phyloP scores from a whole-genome alignment of 2,329 filamentous ascomycete genomes.

The Aspergillus pseudoviridinutans region DNA sequence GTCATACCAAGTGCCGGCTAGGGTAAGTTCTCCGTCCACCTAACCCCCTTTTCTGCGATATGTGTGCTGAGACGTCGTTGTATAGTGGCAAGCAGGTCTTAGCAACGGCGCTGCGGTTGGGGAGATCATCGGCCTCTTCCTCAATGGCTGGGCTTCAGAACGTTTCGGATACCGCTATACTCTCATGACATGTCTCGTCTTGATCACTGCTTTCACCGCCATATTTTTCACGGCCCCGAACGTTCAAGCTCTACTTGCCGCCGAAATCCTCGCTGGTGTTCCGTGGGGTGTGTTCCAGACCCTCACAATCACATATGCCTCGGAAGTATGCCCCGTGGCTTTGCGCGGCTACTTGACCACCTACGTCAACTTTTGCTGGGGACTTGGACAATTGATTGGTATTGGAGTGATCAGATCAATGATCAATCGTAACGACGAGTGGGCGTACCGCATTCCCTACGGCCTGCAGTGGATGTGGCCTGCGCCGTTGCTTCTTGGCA shows the following conservation, averaged over 20 bases:
- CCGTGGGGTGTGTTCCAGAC: constrained; percentile 53
- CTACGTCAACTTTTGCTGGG: constrained; percentile 47
- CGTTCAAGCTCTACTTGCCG: constrained; percentile 46
- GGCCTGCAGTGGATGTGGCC: constrained; percentile 54
- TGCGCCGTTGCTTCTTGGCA: constrained; percentile 45
- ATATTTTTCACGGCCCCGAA: constrained; percentile 51
- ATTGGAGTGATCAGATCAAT: constrained; percentile 49
- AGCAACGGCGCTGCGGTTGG: constrained; percentile 43
- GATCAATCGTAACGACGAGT: constrained; percentile 44
- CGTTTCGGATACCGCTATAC: constrained; percentile 51
- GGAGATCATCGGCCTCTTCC: constrained; percentile 50
- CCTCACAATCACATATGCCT: constrained; percentile 45
- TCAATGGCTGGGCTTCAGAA: constrained; percentile 50
- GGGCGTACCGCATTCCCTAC: constrained; percentile 52
- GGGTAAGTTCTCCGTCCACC: constrained; percentile 23
- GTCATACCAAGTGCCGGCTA: constrained; percentile 37
- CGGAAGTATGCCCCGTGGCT: constrained; percentile 46
- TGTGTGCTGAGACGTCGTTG: constrained; percentile 12
- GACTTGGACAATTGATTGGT: constrained; percentile 49
- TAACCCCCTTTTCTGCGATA: background rate
- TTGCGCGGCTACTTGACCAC: constrained; percentile 45
- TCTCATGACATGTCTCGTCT: constrained; percentile 44
- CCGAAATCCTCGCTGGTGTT: constrained; percentile 49
- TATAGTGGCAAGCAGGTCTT: constrained; percentile 44
- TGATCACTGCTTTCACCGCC: constrained; percentile 46